These are phyloP conservation scores for Malassezia nana DNA, from an alignment of 1,284 basidiomycete species.

Conservation along the genomic window DNA sequence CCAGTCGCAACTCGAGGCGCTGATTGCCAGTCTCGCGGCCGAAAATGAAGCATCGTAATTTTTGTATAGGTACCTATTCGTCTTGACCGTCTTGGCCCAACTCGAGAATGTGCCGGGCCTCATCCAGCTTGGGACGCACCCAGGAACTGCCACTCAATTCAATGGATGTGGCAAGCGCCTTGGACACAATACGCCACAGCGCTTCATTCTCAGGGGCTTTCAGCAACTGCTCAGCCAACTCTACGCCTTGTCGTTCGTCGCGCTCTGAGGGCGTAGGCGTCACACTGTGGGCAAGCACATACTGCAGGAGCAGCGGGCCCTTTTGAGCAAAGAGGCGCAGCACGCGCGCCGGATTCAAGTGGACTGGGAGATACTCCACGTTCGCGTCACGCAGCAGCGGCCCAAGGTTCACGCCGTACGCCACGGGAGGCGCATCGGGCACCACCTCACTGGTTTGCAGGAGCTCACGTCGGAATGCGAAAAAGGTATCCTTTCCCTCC, in stretches of 20 bases:
- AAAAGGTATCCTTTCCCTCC: constrained; percentile 26
- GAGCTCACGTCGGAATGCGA: constrained; percentile 22
- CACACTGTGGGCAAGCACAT: constrained; percentile 30
- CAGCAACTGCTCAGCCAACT: constrained; percentile 27
- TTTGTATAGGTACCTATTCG: neutral
- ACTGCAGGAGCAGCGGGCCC: constrained; percentile 30
- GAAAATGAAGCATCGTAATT: constrained; percentile 1
- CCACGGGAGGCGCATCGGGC: neutral
- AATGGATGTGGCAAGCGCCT: constrained; percentile 31
- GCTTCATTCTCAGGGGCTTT: constrained; percentile 3
- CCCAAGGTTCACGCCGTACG: constrained; percentile 16
- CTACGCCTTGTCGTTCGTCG: constrained; percentile 27
- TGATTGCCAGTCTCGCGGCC: constrained; percentile 27
- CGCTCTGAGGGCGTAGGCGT: constrained; percentile 24
- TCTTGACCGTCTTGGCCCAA: neutral
- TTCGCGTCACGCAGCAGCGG: constrained; percentile 6
- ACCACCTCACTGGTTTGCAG: constrained; percentile 1
- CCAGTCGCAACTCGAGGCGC: constrained; percentile 30
- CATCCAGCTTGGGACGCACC: constrained; percentile 40
- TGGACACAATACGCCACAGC: constrained; percentile 15
- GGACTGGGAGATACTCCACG: constrained; percentile 4
- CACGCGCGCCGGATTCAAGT: constrained; percentile 24
- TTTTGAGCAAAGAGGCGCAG: constrained; percentile 31
- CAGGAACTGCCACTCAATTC: constrained; percentile 35
- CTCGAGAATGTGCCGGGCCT: constrained; percentile 26